A percentile compares a stretch with the other conserved stretches of the same genome.
phyloP scores from a whole-genome alignment of 2,329 filamentous ascomycete genomes.

The Fusarium protoensiforme region DNA sequence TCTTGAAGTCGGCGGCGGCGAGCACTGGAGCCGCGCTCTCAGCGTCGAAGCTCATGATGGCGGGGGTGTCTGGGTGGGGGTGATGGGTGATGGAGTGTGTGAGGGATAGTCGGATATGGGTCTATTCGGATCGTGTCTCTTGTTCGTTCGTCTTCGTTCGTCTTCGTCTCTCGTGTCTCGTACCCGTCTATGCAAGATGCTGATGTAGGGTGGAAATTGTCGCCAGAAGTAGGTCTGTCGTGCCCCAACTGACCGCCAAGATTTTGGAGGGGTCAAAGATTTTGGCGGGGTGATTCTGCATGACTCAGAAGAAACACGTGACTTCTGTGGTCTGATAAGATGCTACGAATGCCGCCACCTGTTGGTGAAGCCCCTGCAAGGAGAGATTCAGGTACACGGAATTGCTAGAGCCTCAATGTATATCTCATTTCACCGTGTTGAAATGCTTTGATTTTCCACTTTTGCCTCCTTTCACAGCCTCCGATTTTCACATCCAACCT shows the following conservation, averaged over 20 bases:
- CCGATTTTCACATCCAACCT: not conserved
- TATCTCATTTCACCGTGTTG: not conserved
- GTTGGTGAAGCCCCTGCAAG: not conserved
- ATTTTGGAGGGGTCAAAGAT: conserved; percentile 41
- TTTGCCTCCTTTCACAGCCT: not conserved
- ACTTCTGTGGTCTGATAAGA: conserved; percentile 5
- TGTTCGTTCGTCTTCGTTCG: not conserved
- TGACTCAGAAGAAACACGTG: conserved; percentile 40
- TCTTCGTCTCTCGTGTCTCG: not conserved
- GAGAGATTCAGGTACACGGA: conserved; percentile 3
- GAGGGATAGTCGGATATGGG: not conserved
- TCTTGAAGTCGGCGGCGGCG: conserved; percentile 73
- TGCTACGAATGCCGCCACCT: conserved; percentile 14
- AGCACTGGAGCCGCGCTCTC: conserved; percentile 40
- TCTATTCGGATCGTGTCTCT: not conserved
- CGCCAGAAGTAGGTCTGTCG: conserved; percentile 28
- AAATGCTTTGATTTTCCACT: not conserved
- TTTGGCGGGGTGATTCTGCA: conserved; percentile 41
- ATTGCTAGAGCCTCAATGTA: not conserved
- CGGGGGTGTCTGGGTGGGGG: conserved; percentile 7
- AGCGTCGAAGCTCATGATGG: conserved; percentile 43
- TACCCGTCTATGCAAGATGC: conserved; percentile 6
- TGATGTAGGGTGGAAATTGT: conserved; percentile 21
- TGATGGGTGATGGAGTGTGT: not conserved
- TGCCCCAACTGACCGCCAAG: conserved; percentile 30